Conservation (phyloP, 257 asterid genomes). For the Solanum acaule region DNA sequence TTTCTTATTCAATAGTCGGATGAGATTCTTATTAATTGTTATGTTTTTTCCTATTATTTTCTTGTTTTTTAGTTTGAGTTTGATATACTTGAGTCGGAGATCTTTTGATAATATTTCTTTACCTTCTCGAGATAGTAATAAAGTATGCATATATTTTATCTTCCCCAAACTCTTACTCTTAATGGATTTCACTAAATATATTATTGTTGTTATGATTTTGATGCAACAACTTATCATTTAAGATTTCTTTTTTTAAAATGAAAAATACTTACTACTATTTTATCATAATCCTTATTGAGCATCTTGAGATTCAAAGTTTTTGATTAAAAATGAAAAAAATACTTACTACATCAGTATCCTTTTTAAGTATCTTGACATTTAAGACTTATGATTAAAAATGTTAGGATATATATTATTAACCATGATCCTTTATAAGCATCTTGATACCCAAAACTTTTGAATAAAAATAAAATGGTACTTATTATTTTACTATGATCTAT, state of each 20-base stretch:
- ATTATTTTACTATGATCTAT: not conserved
- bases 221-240: accelerated
- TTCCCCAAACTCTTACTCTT: too few species aligned
- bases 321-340: not conserved
- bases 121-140: too few species aligned
- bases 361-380: not conserved
- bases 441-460: not conserved
- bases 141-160: too few species aligned
- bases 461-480: too few species aligned
- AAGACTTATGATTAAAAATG: not conserved
- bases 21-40: not conserved
- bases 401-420: not conserved
- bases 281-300: not conserved
- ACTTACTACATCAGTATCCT: accelerated
- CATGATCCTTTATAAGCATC: not conserved
- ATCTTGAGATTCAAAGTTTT: not conserved
- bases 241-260: not conserved
- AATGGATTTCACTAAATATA: too few species aligned
- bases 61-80: too few species aligned
- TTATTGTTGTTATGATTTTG: too few species aligned
- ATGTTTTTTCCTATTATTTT: too few species aligned
- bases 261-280: not conserved
- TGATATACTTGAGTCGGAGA: not conserved
- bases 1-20: not conserved
- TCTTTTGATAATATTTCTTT: too few species aligned